Evolutionary conservation across 495 filamentous ascomycete species (phyloP).

Genomic region (Talaromyces adpressus): DNA sequence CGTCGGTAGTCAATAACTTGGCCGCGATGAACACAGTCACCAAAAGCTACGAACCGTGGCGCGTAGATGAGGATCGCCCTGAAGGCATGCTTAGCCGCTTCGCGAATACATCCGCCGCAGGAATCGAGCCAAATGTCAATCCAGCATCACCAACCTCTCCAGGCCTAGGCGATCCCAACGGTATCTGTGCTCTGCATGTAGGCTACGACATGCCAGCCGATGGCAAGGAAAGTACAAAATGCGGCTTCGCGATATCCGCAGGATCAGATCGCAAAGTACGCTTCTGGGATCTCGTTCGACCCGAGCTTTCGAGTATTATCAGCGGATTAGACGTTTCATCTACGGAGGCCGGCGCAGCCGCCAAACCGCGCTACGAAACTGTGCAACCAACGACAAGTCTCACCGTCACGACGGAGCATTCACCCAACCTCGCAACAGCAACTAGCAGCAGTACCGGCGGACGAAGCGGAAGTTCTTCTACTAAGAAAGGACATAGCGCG

Average conservation of each 20-base stretch:
- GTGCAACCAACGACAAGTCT: conserved; percentile 62
- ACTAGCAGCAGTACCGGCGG: conserved; percentile 22
- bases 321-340: conserved; percentile 73
- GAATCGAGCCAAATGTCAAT: conserved; percentile 42
- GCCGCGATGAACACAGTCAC: conserved; percentile 39
- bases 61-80: conserved; percentile 81
- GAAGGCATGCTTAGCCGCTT: conserved; percentile 88
- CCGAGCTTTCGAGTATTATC: conserved; percentile 68
- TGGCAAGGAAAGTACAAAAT: conserved; percentile 32
- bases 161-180: conserved; percentile 46
- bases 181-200: conserved; percentile 44
- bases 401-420: conserved; percentile 63
- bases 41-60: conserved; percentile 77
- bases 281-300: conserved; percentile 78
- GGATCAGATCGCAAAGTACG: conserved; percentile 86
- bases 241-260: conserved; percentile 72
- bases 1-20: conserved; percentile 32
- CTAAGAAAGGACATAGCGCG: conserved; percentile 28
- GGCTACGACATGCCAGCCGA: conserved; percentile 44
- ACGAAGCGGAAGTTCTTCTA: conserved; percentile 21
- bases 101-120: conserved; percentile 48
- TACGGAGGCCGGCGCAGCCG: conserved; percentile 21
- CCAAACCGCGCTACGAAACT: conserved; percentile 63
- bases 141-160: conserved; percentile 17
- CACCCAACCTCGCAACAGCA: conserved; percentile 35